Evolutionary conservation across 2,329 filamentous ascomycete species (phyloP), one percentile per base, ranked within the genome.

Genomic region (Xylaria multiplex): DNA sequence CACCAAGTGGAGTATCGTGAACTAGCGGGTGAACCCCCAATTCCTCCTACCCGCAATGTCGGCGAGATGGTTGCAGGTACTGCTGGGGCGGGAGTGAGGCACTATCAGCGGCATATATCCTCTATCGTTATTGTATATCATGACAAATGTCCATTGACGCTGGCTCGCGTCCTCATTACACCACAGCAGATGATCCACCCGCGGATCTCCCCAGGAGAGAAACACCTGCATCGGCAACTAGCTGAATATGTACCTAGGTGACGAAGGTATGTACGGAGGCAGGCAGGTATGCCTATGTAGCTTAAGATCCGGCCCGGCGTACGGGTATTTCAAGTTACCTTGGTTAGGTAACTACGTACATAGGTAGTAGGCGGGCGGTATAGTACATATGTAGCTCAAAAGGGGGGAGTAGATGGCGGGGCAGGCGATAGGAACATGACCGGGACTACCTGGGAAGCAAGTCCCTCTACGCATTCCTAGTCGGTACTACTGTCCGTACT

Each of bases 1-100:
- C 19, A 19, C 62, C 42, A 68, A 70, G 67, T 62, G 57, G 63
- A 66, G 66, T 56, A 64, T 64, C 64, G 59, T 61, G 56, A 61
- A 45, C 59, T 65, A 27, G 56, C 56, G n/a, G 42, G 52, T 52
- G n/a, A 61, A 35, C 53, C 58, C 58, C 46, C 40, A 54, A 55
- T 22, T 37, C 35, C 8, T 9, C 11, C 8, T 37, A 8, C 35
- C 11, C 24, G 14, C 49, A 46, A 58, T 58, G 46, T 61, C 43
- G 61, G 57, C 45, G n/a, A 46, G 59, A 67, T 68, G 71, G 72
- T 72, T 69, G 67, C 72, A 52, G 32, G 53, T n/a, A 42, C 14
- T 46, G 48, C 40, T 37, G 24, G 37, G 45, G 24, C 48, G 35
- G 56, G 27, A 52, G 49, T 19, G n/a, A 24, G 24, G 53, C 4